Percentiles rank a stretch among this genome's conserved stretches.
phyloP scores from a whole-genome alignment of 768 basidiomycete genomes.

The Boletus reticulatus region DNA sequence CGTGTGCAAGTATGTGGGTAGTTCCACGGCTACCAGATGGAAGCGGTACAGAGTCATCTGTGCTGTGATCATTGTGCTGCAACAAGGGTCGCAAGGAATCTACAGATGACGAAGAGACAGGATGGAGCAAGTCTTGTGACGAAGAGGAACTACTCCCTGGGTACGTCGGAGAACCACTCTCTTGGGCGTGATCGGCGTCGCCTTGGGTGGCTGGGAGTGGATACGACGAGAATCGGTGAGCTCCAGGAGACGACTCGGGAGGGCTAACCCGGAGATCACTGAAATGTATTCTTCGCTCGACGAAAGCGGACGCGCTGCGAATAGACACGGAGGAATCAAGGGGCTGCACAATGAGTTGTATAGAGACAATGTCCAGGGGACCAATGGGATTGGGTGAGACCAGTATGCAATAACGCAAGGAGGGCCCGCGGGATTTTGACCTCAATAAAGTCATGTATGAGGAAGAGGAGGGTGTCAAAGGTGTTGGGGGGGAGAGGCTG shows the following conservation, averaged over 20 bases:
- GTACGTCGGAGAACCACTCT: conserved; percentile 12
- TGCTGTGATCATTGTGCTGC: conserved; percentile 11
- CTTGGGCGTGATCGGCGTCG: conserved; percentile 28
- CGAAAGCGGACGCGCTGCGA: conserved; percentile 58
- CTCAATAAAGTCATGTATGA: conserved; percentile 41
- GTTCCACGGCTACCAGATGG: conserved; percentile 31
- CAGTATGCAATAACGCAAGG: conserved; percentile 59
- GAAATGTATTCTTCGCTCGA: conserved; percentile 72
- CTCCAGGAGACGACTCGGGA: conserved; percentile 23
- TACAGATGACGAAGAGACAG: conserved; percentile 21
- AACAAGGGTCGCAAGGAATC: conserved; percentile 28
- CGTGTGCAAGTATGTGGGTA: conserved; percentile 52
- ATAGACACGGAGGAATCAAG: conserved; percentile 55
- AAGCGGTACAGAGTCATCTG: conserved; percentile 11
- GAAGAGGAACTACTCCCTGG: conserved; percentile 12
- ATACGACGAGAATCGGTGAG: conserved; percentile 18
- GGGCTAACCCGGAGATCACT: conserved; percentile 36
- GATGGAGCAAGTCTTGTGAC: conserved; percentile 18
- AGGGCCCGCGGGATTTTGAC: conserved; percentile 55
- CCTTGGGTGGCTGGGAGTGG: conserved; percentile 21
- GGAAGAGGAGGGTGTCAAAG: conserved; percentile 33
- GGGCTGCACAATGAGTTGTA: conserved; percentile 61
- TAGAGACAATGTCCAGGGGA: conserved; percentile 68
- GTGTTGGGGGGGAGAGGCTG: conserved; percentile 35
- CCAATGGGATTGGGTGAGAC: conserved; percentile 60